phyloP scores from a whole-genome alignment of 1,284 basidiomycete genomes.

The Chalciporus sp. region DNA sequence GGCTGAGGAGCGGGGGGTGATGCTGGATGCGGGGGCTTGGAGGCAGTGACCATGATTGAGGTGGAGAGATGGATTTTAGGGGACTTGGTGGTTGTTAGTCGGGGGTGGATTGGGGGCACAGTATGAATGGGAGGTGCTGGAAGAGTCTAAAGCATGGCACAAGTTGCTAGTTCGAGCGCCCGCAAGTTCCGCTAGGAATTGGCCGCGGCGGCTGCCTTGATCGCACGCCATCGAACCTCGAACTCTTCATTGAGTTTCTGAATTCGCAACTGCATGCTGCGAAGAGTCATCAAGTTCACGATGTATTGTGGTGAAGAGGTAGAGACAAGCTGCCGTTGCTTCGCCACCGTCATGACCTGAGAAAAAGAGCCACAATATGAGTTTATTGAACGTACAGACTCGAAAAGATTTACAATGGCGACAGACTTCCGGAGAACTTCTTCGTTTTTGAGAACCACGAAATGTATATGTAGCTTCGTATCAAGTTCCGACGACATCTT shows the following conservation, averaged over 20 bases:
- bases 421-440: slow-evolving; percentile 50
- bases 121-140: slow-evolving; percentile 22
- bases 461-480: slow-evolving; percentile 49
- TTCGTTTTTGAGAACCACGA: slow-evolving; percentile 47
- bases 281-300: slow-evolving; percentile 45
- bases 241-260: slow-evolving; percentile 44
- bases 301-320: slow-evolving; percentile 53
- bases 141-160: not conserved
- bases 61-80: too few relatives aligned
- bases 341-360: slow-evolving; percentile 53
- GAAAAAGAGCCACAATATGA: slow-evolving; percentile 6
- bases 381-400: slow-evolving; percentile 11
- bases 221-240: slow-evolving; percentile 27
- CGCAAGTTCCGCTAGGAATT: slow-evolving; percentile 12
- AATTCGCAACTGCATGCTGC: slow-evolving; percentile 49
- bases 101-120: slow-evolving; percentile 9
- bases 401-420: slow-evolving; percentile 50
- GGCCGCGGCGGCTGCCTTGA: slow-evolving; percentile 18
- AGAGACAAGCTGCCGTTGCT: slow-evolving; percentile 51
- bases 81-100: slow-evolving; percentile 21
- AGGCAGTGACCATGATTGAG: too few relatives aligned
- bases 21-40: slow-evolving; percentile 23
- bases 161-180: not conserved
- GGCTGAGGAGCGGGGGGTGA: slow-evolving; percentile 2
- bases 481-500: slow-evolving; percentile 50